Percentiles rank a stretch among this genome's conserved stretches.
Evolutionary conservation across 148 eudicot genomes (phyloP).

Genomic region (Pharnaceum exiguum): DNA sequence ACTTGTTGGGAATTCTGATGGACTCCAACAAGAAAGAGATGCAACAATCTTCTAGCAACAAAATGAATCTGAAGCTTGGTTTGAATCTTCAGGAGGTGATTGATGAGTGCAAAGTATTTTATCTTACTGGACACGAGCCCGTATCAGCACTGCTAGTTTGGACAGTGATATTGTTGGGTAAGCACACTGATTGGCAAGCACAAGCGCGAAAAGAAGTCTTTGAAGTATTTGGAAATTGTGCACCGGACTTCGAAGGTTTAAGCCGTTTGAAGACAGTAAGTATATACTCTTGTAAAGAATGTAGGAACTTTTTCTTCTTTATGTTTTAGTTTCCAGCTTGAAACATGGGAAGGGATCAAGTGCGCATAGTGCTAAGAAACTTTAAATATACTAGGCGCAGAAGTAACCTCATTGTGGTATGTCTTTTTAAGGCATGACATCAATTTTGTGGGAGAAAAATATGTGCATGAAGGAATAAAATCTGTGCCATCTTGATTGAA

Average conservation of each 20-base stretch:
- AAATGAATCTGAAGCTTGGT: background rate
- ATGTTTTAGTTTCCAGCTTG: no score
- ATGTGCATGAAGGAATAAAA: no score
- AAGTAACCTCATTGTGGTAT: no score
- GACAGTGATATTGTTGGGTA: constrained; percentile 29
- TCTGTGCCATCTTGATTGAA: no score
- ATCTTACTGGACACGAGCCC: constrained; percentile 36
- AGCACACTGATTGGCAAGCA: constrained; percentile 31
- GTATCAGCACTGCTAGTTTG: constrained; percentile 32
- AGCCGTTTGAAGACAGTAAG: constrained; percentile 20
- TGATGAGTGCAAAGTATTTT: constrained; percentile 35
- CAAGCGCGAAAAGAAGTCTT: constrained; percentile 33
- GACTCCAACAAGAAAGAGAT: constrained; percentile 2
- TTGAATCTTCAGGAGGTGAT: constrained; percentile 26
- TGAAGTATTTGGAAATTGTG: constrained; percentile 13
- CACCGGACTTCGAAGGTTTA: constrained; percentile 30
- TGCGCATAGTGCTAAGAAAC: no score
- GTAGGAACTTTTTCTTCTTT: background rate
- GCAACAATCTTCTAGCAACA: background rate
- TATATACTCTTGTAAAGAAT: no score
- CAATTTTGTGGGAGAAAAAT: no score
- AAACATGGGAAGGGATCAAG: no score
- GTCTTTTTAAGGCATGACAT: no score
- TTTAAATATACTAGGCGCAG: no score
- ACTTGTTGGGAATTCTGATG: constrained; percentile 23